phyloP scores from a whole-genome alignment of 352 stramenopile species.

The Plasmopara muralis region DNA sequence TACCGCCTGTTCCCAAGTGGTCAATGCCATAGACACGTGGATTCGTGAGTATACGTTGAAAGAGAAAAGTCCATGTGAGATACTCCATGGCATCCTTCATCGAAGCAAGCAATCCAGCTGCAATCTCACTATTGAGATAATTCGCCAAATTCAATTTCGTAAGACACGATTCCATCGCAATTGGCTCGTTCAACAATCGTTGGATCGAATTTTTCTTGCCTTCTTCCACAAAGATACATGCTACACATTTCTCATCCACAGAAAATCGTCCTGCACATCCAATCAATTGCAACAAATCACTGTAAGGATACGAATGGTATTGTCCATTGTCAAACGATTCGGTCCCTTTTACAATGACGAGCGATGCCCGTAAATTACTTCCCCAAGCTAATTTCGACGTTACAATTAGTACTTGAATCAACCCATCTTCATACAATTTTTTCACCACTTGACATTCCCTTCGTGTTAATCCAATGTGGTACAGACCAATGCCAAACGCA shows the following conservation, averaged over 20 bases:
- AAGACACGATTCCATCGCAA: slow-evolving; percentile 96
- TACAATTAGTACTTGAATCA: slow-evolving; percentile 94
- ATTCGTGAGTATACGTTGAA: slow-evolving; percentile 93
- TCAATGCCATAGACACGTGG: slow-evolving; percentile 92
- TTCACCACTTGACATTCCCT: slow-evolving; percentile 95
- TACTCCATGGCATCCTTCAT: slow-evolving; percentile 92
- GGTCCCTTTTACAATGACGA: slow-evolving; percentile 99
- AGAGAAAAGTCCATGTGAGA: slow-evolving; percentile 97
- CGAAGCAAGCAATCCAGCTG: slow-evolving; percentile 83
- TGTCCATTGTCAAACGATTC: slow-evolving; percentile 93
- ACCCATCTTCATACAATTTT: slow-evolving; percentile 91
- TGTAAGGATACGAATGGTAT: slow-evolving; percentile 98
- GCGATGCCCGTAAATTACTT: slow-evolving; percentile 95
- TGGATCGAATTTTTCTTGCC: slow-evolving; percentile 98
- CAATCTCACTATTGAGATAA: slow-evolving; percentile 96
- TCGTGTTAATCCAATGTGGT: slow-evolving; percentile 90
- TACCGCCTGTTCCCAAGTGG: not conserved
- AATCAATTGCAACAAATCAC: slow-evolving; percentile 99
- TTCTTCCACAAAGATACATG: slow-evolving; percentile 95
- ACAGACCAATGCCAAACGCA: slow-evolving; percentile 96
- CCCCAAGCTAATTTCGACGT: slow-evolving; percentile 92
- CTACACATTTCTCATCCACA: slow-evolving; percentile 93
- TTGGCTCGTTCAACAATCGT: slow-evolving; percentile 97
- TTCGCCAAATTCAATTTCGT: slow-evolving; percentile 79
- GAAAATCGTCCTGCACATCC: slow-evolving; percentile 93